Evolutionary conservation across 225 moss, liverwort and hornwort genomes (phyloP).

Genomic region (Neckera pumila): DNA sequence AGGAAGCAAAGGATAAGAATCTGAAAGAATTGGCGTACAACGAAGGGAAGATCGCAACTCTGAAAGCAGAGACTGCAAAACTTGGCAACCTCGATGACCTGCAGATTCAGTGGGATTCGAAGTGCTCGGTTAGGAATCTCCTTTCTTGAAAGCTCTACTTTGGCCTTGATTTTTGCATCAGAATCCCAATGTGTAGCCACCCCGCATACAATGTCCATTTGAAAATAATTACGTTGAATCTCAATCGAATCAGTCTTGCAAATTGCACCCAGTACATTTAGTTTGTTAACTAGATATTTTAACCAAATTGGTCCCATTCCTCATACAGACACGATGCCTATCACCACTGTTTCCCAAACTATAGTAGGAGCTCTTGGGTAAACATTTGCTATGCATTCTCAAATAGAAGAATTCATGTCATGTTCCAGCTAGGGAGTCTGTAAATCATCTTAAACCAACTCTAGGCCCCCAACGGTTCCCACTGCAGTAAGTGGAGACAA

Average conservation of each 20-base stretch:
- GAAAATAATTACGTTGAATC: not conserved
- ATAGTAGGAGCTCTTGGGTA: not conserved
- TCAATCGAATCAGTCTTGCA: not conserved
- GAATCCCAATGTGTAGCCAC: not conserved
- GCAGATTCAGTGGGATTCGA: conserved; percentile 16
- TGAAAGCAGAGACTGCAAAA: conserved; percentile 23
- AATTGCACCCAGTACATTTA: not conserved
- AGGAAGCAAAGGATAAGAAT: conserved; percentile 29
- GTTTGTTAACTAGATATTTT: not conserved
- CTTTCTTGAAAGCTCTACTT: not conserved
- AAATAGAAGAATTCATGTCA: not conserved
- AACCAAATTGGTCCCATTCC: not conserved
- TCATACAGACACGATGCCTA: not conserved
- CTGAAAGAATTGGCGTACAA: conserved; percentile 19
- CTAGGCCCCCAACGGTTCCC: not conserved
- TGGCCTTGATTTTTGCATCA: not conserved
- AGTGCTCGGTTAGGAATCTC: conserved; percentile 27
- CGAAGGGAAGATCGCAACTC: conserved; percentile 14
- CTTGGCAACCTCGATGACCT: conserved; percentile 27
- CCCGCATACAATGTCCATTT: not conserved
- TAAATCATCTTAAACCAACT: not conserved
- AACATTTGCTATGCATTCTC: not conserved
- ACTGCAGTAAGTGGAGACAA: not conserved
- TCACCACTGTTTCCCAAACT: not conserved
- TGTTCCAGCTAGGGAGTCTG: not conserved